phyloP scores from a whole-genome alignment of 352 stramenopile genomes.

The Globisporangium solare region DNA sequence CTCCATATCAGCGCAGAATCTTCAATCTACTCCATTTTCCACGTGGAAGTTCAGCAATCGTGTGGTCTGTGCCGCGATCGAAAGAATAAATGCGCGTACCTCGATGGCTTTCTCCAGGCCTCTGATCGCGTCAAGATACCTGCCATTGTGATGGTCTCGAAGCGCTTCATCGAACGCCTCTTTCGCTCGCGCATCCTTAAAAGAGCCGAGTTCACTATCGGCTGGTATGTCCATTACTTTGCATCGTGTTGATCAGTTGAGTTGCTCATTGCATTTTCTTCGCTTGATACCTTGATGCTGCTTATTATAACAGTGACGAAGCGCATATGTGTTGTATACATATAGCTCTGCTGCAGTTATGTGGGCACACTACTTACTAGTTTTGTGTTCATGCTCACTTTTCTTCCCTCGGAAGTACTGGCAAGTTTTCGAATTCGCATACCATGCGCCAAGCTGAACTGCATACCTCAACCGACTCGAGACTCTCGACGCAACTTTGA shows the following conservation, averaged over 20 bases:
- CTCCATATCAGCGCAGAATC: conserved; percentile 54
- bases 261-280: background rate
- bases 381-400: background rate
- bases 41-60: background rate
- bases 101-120: conserved; percentile 41
- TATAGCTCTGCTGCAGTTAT: background rate
- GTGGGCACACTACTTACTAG: background rate
- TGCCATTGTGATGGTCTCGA: conserved; percentile 27
- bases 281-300: background rate
- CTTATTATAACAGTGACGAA: background rate
- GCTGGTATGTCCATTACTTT: conserved; percentile 2
- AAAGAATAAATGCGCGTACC: conserved; percentile 17
- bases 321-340: background rate
- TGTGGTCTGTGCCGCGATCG: background rate
- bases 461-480: conserved; percentile 42
- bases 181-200: conserved; percentile 27
- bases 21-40: conserved; percentile 28
- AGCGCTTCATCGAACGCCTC: conserved; percentile 25
- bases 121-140: conserved; percentile 33
- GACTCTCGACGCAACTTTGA: conserved; percentile 24
- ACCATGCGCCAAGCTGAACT: conserved; percentile 29
- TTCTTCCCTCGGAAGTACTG: conserved; percentile 4
- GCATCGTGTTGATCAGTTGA: background rate
- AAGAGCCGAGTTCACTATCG: background rate
- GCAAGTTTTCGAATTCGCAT: conserved; percentile 52